phyloP scores from a whole-genome alignment of 2,329 filamentous ascomycete species.

The Zasmidium citrigriseum region DNA sequence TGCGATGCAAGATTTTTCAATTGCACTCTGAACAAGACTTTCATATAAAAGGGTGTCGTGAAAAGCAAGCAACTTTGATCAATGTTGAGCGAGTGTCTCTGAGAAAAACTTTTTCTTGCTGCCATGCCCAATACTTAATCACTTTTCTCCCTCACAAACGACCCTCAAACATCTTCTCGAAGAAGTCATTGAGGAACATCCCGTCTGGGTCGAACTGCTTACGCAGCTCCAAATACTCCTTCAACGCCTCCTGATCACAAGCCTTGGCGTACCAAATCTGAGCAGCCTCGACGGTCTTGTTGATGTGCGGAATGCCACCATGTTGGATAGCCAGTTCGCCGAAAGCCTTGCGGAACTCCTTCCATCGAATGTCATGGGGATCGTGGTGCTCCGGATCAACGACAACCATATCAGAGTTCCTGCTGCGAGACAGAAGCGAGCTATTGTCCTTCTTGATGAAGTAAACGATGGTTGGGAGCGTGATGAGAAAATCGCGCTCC shows the following conservation, averaged over 20 bases:
- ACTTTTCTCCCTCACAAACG: slow-evolving; percentile 16
- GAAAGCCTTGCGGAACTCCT: background rate
- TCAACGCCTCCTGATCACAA: background rate
- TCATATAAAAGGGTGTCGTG: too few species aligned
- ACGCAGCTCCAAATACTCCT: background rate
- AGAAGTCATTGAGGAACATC: background rate
- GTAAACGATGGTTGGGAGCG: background rate
- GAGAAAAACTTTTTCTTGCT: too few species aligned
- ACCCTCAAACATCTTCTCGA: background rate
- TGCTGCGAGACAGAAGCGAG: background rate
- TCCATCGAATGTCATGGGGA: background rate
- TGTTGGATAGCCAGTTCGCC: background rate
- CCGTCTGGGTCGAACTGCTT: background rate
- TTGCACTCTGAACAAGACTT: too few species aligned
- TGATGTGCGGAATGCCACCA: background rate
- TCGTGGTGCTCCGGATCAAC: background rate
- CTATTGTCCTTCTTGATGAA: background rate
- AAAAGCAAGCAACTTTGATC: too few species aligned
- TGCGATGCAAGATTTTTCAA: too few species aligned
- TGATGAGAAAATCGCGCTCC: background rate
- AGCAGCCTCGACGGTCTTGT: background rate
- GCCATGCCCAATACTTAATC: slow-evolving; percentile 47
- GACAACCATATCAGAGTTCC: background rate
- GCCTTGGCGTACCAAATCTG: background rate
- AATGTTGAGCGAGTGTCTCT: too few species aligned